These are phyloP conservation scores for Boletus tylopilopsis DNA, from an alignment of 768 basidiomycete genomes.

Conservation along the genomic window DNA sequence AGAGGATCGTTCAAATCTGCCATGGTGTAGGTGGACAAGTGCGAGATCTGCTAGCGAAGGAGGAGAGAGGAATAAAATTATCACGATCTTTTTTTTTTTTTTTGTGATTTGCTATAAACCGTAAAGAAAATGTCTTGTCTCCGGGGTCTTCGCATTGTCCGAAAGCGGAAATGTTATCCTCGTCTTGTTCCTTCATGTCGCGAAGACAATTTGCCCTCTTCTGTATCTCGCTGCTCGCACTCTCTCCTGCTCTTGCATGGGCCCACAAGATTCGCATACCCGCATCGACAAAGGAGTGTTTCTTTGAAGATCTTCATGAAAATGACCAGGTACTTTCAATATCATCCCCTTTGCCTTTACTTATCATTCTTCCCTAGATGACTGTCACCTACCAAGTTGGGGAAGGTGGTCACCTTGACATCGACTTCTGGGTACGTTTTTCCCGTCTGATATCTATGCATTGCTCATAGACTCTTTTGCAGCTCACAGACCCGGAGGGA, in stretches of 20 bases:
- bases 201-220: slow-evolving; percentile 37
- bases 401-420: slow-evolving; percentile 93
- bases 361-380: slow-evolving; percentile 60
- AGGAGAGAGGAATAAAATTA: slow-evolving; percentile 21
- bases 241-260: slow-evolving; percentile 36
- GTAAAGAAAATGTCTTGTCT: slow-evolving; percentile 16
- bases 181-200: slow-evolving; percentile 28
- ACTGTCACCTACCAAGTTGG: slow-evolving; percentile 99
- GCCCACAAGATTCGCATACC: slow-evolving; percentile 72
- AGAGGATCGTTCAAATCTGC: slow-evolving; percentile 60
- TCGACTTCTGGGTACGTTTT: slow-evolving; percentile 86
- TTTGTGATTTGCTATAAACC: slow-evolving; percentile 13
- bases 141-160: slow-evolving; percentile 20
- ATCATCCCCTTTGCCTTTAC: neutral
- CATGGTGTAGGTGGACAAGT: slow-evolving; percentile 38
- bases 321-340: slow-evolving; percentile 71
- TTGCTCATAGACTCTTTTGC: slow-evolving; percentile 11
- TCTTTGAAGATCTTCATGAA: slow-evolving; percentile 90
- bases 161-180: slow-evolving; percentile 8
- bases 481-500: slow-evolving; percentile 81
- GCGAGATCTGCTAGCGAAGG: slow-evolving; percentile 12
- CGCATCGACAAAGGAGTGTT: slow-evolving; percentile 87
- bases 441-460: neutral
- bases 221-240: slow-evolving; percentile 37
- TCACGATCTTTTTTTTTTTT: slow-evolving; percentile 22